Conservation (phyloP, 768 basidiomycete genomes). For the Rhizopogon roseolus region DNA sequence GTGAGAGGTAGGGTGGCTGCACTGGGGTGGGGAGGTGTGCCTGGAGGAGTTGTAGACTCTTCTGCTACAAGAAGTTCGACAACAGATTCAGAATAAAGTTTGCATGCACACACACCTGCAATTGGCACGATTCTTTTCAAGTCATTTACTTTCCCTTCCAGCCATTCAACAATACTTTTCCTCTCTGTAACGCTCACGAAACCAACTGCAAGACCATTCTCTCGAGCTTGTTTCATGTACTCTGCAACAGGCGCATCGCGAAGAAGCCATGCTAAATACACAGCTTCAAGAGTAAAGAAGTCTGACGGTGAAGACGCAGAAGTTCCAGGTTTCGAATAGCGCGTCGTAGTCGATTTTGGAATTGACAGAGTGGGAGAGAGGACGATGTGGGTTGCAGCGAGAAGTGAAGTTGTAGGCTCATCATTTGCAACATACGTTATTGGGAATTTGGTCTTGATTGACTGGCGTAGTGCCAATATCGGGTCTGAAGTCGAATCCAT, state of each 20-base stretch:
- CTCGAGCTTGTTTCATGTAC: conserved; percentile 84
- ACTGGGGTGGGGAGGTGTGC: conserved; percentile 37
- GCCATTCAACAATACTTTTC: conserved; percentile 81
- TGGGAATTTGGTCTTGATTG: conserved; percentile 49
- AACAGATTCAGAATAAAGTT: neutral
- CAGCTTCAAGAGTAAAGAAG: conserved; percentile 74
- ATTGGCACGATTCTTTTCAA: conserved; percentile 21
- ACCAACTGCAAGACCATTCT: conserved; percentile 64
- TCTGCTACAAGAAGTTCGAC: conserved; percentile 16
- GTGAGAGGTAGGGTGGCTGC: conserved; percentile 13
- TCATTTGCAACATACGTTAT: conserved; percentile 41
- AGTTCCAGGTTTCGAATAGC: conserved; percentile 65
- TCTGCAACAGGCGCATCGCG: conserved; percentile 73
- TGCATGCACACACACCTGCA: conserved; percentile 12
- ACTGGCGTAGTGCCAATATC: conserved; percentile 52
- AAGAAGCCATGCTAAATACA: conserved; percentile 82
- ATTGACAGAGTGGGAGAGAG: conserved; percentile 48
- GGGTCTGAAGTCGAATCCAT: conserved; percentile 34
- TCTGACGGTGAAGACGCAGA: conserved; percentile 33
- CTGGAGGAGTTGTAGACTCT: conserved; percentile 60
- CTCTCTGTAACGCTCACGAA: conserved; percentile 87
- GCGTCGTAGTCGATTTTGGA: conserved; percentile 73
- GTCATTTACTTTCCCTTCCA: conserved; percentile 49
- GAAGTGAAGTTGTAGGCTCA: conserved; percentile 42
- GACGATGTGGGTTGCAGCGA: conserved; percentile 60